phyloP scores from a whole-genome alignment of 1,284 basidiomycete genomes.

The Rhodotorula sp. region DNA sequence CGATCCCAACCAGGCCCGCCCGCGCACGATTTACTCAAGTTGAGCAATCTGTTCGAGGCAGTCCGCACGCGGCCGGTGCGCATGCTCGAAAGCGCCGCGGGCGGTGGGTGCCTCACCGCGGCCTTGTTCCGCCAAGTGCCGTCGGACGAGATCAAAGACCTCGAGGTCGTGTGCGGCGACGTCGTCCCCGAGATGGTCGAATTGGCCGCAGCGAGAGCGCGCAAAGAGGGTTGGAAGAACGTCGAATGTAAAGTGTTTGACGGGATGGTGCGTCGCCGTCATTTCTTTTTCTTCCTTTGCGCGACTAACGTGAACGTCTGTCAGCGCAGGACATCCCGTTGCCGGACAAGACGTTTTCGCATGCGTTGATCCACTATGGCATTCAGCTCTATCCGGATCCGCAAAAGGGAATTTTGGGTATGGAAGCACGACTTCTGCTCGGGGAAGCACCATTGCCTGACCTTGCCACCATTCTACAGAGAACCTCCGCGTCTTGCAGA shows the following conservation, averaged over 20 bases:
- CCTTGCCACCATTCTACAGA: not conserved
- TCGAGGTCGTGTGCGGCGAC: constrained; percentile 8
- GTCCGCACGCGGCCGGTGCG: not conserved
- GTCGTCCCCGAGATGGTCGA: constrained; percentile 12
- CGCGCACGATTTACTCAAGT: not conserved
- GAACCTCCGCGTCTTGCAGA: constrained; percentile 2
- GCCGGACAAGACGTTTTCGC: not conserved
- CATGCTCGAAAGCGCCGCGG: constrained; percentile 8
- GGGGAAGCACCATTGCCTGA: too few relatives aligned
- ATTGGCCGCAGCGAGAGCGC: not conserved
- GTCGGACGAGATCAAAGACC: not conserved
- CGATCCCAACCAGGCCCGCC: not conserved
- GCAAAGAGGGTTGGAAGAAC: constrained; percentile 2
- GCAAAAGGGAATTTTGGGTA: constrained; percentile 4
- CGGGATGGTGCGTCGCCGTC: not conserved
- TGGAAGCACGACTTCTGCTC: not conserved
- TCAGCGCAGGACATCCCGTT: constrained; percentile 4
- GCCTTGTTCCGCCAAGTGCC: not conserved
- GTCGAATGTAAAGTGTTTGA: constrained; percentile 2
- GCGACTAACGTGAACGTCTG: too few relatives aligned
- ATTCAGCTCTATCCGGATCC: constrained; percentile 16
- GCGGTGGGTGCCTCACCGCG: not conserved
- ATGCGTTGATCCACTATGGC: constrained; percentile 9
- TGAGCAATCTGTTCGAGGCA: not conserved
- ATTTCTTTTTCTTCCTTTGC: not conserved